phyloP scores from a whole-genome alignment of 768 basidiomycete species.

The Rubroboletus satanas region DNA sequence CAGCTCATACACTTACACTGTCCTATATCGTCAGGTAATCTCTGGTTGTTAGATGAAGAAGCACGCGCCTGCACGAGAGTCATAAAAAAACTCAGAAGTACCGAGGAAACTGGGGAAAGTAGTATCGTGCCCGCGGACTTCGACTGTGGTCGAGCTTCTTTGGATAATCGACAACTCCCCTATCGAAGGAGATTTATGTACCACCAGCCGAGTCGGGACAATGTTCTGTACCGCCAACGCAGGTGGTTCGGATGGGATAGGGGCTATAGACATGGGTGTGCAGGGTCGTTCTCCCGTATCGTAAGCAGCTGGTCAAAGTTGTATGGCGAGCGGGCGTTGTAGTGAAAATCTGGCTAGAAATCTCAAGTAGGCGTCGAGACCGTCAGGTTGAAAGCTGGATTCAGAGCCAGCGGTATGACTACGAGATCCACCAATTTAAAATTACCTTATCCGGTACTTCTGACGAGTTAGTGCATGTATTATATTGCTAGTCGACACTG shows the following conservation, averaged over 20 bases:
- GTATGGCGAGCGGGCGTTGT: neutral
- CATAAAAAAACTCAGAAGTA: conserved; percentile 61
- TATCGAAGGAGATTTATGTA: conserved; percentile 13
- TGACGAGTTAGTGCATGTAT: neutral
- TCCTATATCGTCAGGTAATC: conserved; percentile 4
- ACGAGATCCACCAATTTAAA: conserved; percentile 3
- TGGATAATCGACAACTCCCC: conserved; percentile 33
- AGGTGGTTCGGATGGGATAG: neutral
- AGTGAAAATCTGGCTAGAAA: neutral
- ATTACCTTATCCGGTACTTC: conserved; percentile 3
- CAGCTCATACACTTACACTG: conserved; percentile 27
- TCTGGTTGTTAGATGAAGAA: neutral
- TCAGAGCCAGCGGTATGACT: neutral
- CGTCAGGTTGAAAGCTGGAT: neutral
- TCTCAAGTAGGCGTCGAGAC: neutral
- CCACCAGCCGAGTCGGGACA: neutral
- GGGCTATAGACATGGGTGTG: conserved; percentile 9
- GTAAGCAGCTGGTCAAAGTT: neutral
- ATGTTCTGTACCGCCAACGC: neutral
- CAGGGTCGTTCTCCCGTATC: neutral
- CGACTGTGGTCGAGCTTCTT: conserved; percentile 55
- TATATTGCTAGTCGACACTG: conserved; percentile 7
- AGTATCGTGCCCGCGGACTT: conserved; percentile 61
- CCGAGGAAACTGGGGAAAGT: conserved; percentile 44
- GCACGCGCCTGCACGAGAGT: conserved; percentile 62